These are phyloP conservation scores for Phytophthora lateralis DNA, from an alignment of 352 stramenopile genomes.

Conservation along the genomic window DNA sequence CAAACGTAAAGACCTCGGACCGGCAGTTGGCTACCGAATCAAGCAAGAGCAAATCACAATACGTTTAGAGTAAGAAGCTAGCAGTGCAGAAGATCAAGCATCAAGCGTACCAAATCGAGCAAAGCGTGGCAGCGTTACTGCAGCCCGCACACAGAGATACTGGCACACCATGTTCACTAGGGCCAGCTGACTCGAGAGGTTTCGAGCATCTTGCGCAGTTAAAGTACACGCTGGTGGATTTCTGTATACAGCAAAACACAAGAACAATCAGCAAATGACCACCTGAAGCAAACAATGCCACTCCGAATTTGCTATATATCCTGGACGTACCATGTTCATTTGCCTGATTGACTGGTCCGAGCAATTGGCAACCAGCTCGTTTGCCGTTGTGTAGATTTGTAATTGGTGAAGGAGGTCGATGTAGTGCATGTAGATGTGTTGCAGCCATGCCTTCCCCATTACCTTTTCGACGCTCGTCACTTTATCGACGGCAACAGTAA, in stretches of 20 bases:
- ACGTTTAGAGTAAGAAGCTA: background rate
- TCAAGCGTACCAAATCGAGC: conserved; percentile 81
- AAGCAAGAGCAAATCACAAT: conserved; percentile 10
- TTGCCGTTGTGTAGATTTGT: conserved; percentile 87
- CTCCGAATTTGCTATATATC: background rate
- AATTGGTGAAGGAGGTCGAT: conserved; percentile 89
- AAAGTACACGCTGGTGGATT: conserved; percentile 88
- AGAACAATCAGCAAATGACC: conserved; percentile 10
- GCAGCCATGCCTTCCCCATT: conserved; percentile 86
- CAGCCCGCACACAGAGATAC: conserved; percentile 70
- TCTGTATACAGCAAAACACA: conserved; percentile 43
- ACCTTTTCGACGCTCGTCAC: conserved; percentile 80
- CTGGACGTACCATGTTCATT: conserved; percentile 85
- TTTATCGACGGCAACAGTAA: conserved; percentile 75
- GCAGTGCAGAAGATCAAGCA: background rate
- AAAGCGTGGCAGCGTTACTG: conserved; percentile 75
- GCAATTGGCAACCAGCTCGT: conserved; percentile 86
- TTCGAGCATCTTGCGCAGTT: conserved; percentile 84
- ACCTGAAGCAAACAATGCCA: background rate
- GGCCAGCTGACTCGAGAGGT: conserved; percentile 57
- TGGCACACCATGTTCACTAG: conserved; percentile 33
- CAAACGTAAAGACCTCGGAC: conserved; percentile 91
- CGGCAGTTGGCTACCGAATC: conserved; percentile 68
- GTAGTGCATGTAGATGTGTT: conserved; percentile 93
- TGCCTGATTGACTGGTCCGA: conserved; percentile 87